Evolutionary conservation across 495 filamentous ascomycete genomes (phyloP), one percentile per base, ranked within the genome.

Genomic region (Chaetomium cochliodes): DNA sequence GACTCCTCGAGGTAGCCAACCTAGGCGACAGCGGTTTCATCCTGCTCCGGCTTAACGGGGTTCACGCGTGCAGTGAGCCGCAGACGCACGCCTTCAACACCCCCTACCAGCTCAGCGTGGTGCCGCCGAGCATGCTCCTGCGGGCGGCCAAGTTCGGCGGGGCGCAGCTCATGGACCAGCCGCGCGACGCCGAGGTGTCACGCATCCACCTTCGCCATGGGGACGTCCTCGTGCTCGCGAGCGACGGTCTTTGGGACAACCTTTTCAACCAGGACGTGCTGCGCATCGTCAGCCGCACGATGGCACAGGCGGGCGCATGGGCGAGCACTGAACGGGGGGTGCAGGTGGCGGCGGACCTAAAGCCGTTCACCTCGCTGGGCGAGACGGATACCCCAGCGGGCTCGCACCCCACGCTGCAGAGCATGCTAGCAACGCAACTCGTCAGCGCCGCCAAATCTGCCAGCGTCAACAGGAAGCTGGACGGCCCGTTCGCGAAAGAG

Each of bases 61-160:
- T 98, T 20, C 89, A 92, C 69, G 83, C 90, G 50, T 86, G 86
- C 73, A 94, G 92, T 5, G 82, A 87, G 42, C 89, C 92, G 25
- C 94, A 98, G 74, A 98, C 91, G 0, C 96, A 98, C 74, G 92
- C 89, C 25, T 98, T 98, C 81, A 98, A 98, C 77, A 97, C 93
- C 0, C 94, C 94, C 3, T 98, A 88, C 76, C 94, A 98, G 76
- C 86, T 98, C 22, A 92, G 91, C 65, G 86, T 96, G 64, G 88
- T 97, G 44, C 93, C 94, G 7, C 84, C 88, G 11, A 85, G 84
- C 67, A 87, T 96, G 79, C 83, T 90, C 51, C 81, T 83, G 7
- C 90, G 93, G 69, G 86, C 89, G 18, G 85, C 84, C 23, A 81
- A 89, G 47, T 97, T 96, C 69, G 93, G 92, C 16, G 91, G 92